These are phyloP conservation scores for Hirschfeldia incana DNA, from an alignment of 345 rosid species.

Conservation along the genomic window DNA sequence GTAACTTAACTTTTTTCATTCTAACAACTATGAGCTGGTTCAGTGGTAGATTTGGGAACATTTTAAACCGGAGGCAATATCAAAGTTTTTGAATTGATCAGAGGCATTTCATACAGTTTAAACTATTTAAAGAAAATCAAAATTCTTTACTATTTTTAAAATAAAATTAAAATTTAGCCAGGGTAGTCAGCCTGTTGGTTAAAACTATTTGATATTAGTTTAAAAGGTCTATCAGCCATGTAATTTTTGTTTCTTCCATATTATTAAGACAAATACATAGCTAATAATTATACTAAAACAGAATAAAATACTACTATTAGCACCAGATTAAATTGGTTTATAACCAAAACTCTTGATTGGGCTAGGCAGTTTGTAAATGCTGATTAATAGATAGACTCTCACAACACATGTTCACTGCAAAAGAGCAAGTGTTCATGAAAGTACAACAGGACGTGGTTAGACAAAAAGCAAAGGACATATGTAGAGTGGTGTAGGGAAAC, in stretches of 20 bases:
- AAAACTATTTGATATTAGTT: neutral
- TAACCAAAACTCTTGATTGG: conserved; percentile 10
- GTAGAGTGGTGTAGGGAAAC: conserved; percentile 38
- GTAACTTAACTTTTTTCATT: neutral
- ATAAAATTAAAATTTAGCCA: too few species aligned
- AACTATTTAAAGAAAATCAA: too few species aligned
- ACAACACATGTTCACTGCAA: conserved; percentile 3
- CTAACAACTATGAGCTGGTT: neutral
- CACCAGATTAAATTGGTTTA: neutral
- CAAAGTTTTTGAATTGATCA: too few species aligned
- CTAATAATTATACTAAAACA: neutral
- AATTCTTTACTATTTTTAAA: too few species aligned
- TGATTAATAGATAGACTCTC: conserved; percentile 9
- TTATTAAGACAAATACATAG: neutral
- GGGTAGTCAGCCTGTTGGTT: neutral
- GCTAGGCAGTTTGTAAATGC: conserved; percentile 16
- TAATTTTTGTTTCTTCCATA: neutral
- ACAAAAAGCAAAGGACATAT: conserved; percentile 36
- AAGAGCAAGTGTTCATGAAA: conserved; percentile 10
- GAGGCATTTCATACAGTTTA: too few species aligned
- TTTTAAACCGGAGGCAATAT: too few species aligned
- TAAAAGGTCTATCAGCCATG: neutral
- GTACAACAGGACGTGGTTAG: conserved; percentile 22
- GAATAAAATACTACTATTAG: neutral
- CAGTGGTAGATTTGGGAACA: too few species aligned